Conservation (phyloP, 129 eudicot species). For the carrot (Daucus carota) region DNA sequence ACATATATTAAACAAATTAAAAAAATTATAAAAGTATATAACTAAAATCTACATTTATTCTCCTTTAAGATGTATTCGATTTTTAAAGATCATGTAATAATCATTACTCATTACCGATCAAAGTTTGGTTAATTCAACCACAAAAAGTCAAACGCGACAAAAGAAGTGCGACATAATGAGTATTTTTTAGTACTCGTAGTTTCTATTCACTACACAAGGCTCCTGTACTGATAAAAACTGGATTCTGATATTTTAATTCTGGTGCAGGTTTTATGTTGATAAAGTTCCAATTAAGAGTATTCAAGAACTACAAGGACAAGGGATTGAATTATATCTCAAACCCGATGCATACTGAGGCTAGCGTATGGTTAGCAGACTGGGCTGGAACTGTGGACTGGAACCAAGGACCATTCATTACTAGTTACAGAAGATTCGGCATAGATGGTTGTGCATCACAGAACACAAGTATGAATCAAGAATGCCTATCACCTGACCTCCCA, state of each 20-base stretch:
- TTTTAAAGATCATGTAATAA: too few relatives aligned
- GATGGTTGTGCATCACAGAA: conserved; percentile 3
- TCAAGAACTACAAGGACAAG: conserved; percentile 4
- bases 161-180: too few relatives aligned
- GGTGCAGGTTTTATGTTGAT: conserved; percentile 14
- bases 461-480: neutral
- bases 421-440: conserved; percentile 6
- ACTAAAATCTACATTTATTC: too few relatives aligned
- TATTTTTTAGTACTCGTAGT: neutral
- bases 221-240: neutral
- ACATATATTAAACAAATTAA: too few relatives aligned
- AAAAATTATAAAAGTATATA: too few relatives aligned
- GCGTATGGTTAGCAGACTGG: conserved; percentile 16
- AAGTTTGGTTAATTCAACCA: too few relatives aligned
- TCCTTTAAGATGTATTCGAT: too few relatives aligned
- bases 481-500: neutral
- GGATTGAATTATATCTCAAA: conserved; percentile 9
- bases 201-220: neutral
- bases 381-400: neutral
- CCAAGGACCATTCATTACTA: conserved; percentile 6
- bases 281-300: conserved; percentile 12
- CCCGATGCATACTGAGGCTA: conserved; percentile 18
- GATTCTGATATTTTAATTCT: neutral
- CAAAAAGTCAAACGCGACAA: too few relatives aligned
- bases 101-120: too few relatives aligned